Evolutionary conservation across 2,329 filamentous ascomycete genomes (phyloP), one percentile per base, ranked within the genome.

Genomic region (Aspergillus sp.): DNA sequence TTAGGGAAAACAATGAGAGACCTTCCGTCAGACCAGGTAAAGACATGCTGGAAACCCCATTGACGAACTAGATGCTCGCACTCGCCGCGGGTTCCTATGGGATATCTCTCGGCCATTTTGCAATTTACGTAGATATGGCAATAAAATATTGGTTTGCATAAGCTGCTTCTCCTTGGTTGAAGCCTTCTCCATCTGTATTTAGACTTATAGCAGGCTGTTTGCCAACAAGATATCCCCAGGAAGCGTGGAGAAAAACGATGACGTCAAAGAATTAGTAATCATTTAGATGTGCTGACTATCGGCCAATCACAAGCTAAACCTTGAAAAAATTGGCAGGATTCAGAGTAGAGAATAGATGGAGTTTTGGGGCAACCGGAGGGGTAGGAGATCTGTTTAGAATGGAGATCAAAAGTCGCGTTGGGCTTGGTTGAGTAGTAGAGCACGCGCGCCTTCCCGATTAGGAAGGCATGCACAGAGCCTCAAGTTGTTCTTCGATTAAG

Each of bases 11-110:
- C n/a, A 23, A 12, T 41, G 25, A n/a, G 70, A 54, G 70, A 81
- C 78, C 77, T 75, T 43, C 74, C 65, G 61, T 83, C 80, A 1
- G 73, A 74, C 80, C 80, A 83, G 3, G 80, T 83, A 56, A 83
- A 83, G 55, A 83, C 77, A 55, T 78, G 74, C 7, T 55, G 53
- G 61, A 83, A 84, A 1, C 81, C 81, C 80, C 79, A 83, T 7
- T 72, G 71, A 33, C 70, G 68, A 7, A 84, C 80, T 50, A 78
- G 64, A 33, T 62, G 60, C 60, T 83, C 80, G 47, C 78, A 76
- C 30, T 81, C 73, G 47, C 59, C 52, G 43, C 66, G 66, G 13
- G 58, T 60, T n/a, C 58, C 60, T 45, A 66, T 66, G 1, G 59
- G 51, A 25, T 69, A 68, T 35, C 46, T 62, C 9, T 64, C 55